Base-by-base conservation (phyloP, 176 grass and related monocot genomes). In the Echinochloa phyllopogon region DNA sequence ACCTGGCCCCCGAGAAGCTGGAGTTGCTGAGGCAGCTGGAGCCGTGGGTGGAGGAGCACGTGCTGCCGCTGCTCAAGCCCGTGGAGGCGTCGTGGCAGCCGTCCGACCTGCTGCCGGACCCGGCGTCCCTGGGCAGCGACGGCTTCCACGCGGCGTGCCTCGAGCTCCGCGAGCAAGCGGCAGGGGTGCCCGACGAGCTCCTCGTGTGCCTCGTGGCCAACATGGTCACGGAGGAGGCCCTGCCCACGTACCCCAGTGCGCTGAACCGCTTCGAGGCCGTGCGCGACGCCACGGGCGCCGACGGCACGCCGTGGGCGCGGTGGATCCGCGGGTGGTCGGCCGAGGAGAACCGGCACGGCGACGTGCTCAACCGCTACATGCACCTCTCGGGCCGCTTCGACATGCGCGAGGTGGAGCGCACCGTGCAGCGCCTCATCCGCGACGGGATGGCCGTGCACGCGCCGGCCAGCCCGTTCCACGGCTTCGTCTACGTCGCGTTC, bases 261-360 rank as follows among this genome's bases (percentile, higher is more conserved):
- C 84, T 85, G 29, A 96, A 96, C 86, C 94, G 20, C 12, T 0
- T 89, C 3, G 86, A 91, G 37, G 88, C 21, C 0, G 91, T 89
- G 20, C 82, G 80, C 6, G 94, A 93, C 7, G 68, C 89, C 76
- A 93, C 90, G 81, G 95, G 95, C 13, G 74, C 88, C 36, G 90
- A 93, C 78, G 52, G 8, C 39, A 80, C 82, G 37, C 78, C 90
- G 4, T 98, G 93, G 95, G 95, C 95, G 15, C 82, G 89, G 21
- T 98, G 95, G 95, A 88, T 92, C 78, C 91, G 93, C 24, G 67
- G 85, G 2, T 98, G 93, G 92, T 88, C 92, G 2, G 92, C 92
- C 23, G 95, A 98, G 88, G 95, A 98, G 93, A 93, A 98, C 84
- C 86, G 95, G 33, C 95, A 98, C 65, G 95, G 95, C 8, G 92